Base-by-base conservation (phyloP, 352 stramenopile species). In the Albugo laibachii region DNA sequence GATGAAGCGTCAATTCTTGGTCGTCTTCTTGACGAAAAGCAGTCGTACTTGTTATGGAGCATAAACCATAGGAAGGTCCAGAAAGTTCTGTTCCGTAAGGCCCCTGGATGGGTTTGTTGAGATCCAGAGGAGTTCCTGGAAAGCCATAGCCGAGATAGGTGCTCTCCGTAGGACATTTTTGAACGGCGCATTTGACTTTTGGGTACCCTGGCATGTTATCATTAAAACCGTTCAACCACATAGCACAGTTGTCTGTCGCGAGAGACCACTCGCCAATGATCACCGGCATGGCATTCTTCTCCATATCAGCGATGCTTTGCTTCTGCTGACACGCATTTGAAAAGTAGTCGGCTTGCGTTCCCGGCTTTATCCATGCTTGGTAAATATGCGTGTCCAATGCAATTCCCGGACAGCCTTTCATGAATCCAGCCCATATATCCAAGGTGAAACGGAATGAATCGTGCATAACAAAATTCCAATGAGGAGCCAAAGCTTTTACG, bases 321-420 rank as follows among this genome's bases (percentile, higher is more conserved):
- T 95, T 95, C 55, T 93, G 72, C 49, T 74, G 62, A 54, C 85
- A 96, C 5, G 85, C 83, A 62, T 95, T 88, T 15, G 70, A 65
- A 53, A 87, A 95, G 46, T 93, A 96, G 49, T 78, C 71, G 36
- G 69, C 66, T 48, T 60, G 49, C 14, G 69, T 82, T 15, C 66
- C 64, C 0, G 72, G 72, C 24, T 67, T 65, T 50, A 80, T 78
- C 69, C 70, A 83, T 16, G 76, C 79, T 59, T 97, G 86, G 61
- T 97, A 97, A 49, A 97, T 95, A 65, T 97, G 92, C 35, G 87
- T 97, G 61, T 97, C 92, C 13, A 97, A 60, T 5, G 83, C 87
- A 54, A 95, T 92, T 50, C 96, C 88, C 1, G 86, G 83, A 52
- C 87, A 96, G 13, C 62, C 59, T 40, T 65, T 66, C 62, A 85